Conservation (phyloP, 495 filamentous ascomycete genomes). For the Neurospora sp. region DNA sequence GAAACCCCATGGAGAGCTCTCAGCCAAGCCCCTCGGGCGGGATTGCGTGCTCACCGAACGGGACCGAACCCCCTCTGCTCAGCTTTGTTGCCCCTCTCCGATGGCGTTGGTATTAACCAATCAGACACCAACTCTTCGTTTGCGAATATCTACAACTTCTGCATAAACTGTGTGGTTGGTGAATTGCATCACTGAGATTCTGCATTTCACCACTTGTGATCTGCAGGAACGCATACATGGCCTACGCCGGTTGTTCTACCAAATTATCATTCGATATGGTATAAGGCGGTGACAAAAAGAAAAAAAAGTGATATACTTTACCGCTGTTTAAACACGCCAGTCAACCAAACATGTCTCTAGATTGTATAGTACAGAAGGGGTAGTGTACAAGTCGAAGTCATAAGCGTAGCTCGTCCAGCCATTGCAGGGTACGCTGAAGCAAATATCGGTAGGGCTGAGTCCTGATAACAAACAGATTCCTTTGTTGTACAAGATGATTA, state of each 20-base stretch:
- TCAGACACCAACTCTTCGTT: not conserved
- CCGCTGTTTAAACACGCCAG: not conserved
- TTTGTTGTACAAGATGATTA: not conserved
- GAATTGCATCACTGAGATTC: constrained; percentile 15
- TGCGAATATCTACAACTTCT: not conserved
- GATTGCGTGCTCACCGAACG: not conserved
- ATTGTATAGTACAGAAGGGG: not conserved
- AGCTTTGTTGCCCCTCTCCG: not conserved
- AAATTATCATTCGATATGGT: not conserved
- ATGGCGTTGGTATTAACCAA: not conserved
- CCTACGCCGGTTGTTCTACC: not conserved
- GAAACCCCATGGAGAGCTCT: not conserved
- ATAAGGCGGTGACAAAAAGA: not conserved
- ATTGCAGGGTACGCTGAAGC: not conserved
- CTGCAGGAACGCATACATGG: not conserved
- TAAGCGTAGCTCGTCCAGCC: not conserved
- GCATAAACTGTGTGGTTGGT: not conserved
- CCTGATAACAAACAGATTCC: not conserved
- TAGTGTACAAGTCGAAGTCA: not conserved
- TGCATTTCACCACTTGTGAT: constrained; percentile 14
- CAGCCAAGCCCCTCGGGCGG: not conserved
- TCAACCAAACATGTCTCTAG: not conserved
- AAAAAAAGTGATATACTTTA: not conserved
- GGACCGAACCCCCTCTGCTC: not conserved
- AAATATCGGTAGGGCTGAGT: not conserved